Conservation (phyloP, 805 yeast species). For the Huiozyma sinensis region DNA sequence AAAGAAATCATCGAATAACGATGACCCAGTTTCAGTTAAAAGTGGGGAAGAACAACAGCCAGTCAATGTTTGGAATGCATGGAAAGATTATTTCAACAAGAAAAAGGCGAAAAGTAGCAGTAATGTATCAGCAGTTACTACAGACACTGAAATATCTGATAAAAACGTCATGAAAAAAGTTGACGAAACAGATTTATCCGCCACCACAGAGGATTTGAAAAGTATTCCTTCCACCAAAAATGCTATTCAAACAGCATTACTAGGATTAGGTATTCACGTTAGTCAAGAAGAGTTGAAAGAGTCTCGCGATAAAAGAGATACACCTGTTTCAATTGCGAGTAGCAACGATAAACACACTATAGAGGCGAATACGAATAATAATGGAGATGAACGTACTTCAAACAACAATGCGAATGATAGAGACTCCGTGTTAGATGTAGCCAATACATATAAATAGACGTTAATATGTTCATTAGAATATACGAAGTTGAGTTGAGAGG, state of each 20-base stretch:
- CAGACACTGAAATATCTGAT: neutral
- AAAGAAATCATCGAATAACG: neutral
- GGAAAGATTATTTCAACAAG: conserved; percentile 22
- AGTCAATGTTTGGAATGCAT: conserved; percentile 15
- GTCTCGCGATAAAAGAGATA: too few relatives aligned
- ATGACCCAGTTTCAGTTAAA: neutral
- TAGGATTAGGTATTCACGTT: conserved; percentile 16
- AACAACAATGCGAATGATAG: too few relatives aligned
- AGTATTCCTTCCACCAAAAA: conserved; percentile 3
- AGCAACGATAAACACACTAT: too few relatives aligned
- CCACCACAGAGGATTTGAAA: neutral
- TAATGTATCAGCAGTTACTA: neutral
- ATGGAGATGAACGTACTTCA: too few relatives aligned
- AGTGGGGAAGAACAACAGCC: neutral
- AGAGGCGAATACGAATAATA: too few relatives aligned
- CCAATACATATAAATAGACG: too few relatives aligned
- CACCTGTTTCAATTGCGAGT: too few relatives aligned
- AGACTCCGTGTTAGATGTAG: too few relatives aligned
- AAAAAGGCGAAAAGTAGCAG: neutral
- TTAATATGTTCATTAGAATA: too few relatives aligned
- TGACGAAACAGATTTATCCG: neutral
- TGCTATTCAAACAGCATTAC: conserved; percentile 16
- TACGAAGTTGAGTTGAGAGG: too few relatives aligned
- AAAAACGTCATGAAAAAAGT: too few relatives aligned
- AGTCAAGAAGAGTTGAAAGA: too few relatives aligned